Percentiles rank a stretch among this genome's conserved stretches.
phyloP scores from a whole-genome alignment of 768 basidiomycete genomes.

The Amanita thiersii region DNA sequence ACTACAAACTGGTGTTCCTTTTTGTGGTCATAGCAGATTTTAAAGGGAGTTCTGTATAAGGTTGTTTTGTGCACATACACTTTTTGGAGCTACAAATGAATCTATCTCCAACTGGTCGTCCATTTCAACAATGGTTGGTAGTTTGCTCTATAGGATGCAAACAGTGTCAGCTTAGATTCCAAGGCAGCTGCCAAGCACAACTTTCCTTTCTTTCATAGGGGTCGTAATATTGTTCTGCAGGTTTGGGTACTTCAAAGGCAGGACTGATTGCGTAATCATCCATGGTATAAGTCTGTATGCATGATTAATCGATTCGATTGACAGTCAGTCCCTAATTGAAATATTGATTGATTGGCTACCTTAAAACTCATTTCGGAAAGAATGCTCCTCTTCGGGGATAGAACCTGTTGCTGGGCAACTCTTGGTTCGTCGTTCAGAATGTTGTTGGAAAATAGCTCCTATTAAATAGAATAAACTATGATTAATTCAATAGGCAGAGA shows the following conservation, averaged over 20 bases:
- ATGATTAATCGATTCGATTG: too few relatives aligned
- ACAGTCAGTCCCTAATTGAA: too few relatives aligned
- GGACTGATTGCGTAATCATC: too few relatives aligned
- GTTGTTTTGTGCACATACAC: neutral
- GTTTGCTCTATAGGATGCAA: neutral
- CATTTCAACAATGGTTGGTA: conserved; percentile 5
- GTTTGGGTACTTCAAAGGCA: too few relatives aligned
- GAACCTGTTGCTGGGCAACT: neutral
- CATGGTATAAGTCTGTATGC: too few relatives aligned
- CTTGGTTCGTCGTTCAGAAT: neutral
- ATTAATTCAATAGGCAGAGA: neutral
- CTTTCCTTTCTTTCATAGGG: conserved; percentile 3
- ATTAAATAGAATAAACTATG: too few relatives aligned
- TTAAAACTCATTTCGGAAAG: conserved; percentile 5
- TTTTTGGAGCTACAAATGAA: neutral
- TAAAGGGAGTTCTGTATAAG: neutral
- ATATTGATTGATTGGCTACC: neutral
- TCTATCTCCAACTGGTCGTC: conserved; percentile 2
- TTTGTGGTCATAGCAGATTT: neutral
- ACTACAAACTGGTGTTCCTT: neutral
- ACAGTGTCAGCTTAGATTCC: neutral
- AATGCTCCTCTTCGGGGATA: conserved; percentile 6
- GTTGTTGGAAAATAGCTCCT: conserved; percentile 2
- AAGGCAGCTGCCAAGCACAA: neutral
- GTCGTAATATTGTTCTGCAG: too few relatives aligned